phyloP scores from a whole-genome alignment of 108 stramenopile species.

The Craspedostauros australis region DNA sequence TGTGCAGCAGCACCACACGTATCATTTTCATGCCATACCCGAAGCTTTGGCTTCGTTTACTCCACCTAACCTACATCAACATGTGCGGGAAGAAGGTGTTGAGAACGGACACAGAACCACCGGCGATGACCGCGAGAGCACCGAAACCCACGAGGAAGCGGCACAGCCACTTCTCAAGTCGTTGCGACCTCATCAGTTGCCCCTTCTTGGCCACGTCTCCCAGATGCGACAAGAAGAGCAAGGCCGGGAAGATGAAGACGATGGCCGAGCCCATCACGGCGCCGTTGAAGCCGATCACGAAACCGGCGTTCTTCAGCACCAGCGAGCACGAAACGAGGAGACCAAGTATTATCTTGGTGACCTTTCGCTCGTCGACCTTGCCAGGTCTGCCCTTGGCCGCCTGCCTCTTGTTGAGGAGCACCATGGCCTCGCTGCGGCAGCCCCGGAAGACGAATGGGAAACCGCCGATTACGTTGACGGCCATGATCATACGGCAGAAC shows the following conservation, averaged over 20 bases:
- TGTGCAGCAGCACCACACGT: too few species aligned
- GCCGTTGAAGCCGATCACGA: conserved; percentile 84
- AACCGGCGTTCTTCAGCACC: conserved; percentile 79
- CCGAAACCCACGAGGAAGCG: conserved; percentile 53
- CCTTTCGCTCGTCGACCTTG: conserved; percentile 21
- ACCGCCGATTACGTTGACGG: conserved; percentile 66
- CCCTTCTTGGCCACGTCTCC: conserved; percentile 8
- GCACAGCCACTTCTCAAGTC: conserved; percentile 46
- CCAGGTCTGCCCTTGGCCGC: conserved; percentile 24
- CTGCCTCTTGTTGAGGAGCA: conserved; percentile 27
- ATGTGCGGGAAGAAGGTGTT: conserved; percentile 54
- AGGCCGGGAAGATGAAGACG: conserved; percentile 84
- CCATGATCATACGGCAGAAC: conserved; percentile 78
- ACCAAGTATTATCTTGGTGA: conserved; percentile 23
- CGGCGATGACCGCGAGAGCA: conserved; percentile 33
- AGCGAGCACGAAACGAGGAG: conserved; percentile 51
- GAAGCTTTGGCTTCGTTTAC: background rate
- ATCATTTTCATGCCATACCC: background rate
- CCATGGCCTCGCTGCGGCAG: conserved; percentile 32
- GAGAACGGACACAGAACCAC: conserved; percentile 40
- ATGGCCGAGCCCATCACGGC: conserved; percentile 81
- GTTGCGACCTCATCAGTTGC: conserved; percentile 11
- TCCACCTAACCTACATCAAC: background rate
- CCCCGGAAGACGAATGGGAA: conserved; percentile 73
- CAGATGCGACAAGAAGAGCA: conserved; percentile 54